Evolutionary conservation across 2,329 filamentous ascomycete genomes (phyloP), one percentile per base, ranked within the genome.

Genomic region (Penicillium sp.): DNA sequence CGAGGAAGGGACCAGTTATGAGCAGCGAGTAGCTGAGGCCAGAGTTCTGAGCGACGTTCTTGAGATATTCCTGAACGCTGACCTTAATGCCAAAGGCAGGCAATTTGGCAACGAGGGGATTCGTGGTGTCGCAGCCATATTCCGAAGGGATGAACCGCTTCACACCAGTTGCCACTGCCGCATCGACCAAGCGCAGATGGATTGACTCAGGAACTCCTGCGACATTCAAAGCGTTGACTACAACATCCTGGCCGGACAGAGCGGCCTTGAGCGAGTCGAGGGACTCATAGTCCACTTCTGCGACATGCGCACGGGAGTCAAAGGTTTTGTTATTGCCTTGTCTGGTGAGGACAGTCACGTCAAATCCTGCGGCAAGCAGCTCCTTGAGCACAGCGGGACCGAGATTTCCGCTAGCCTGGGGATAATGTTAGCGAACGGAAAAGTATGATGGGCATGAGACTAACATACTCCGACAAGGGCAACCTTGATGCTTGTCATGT

Each of bases 101-200:
- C 4, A 73, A 53, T 12, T 57, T 54, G 2, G 61, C 36, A 14
- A 59, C 53, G 4, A 61, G 53, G 0, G 62, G 55, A 56, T 75
- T 67, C 12, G 50, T 30, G 0, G 67, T 67, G 52, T 75, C 64
- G 33, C 62, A 63, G 46, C 72, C 72, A 49, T 70, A 75, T 50
- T 75, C 73, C 0, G 72, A 73, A 1, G 73, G 73, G 8, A 74
- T 53, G 55, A 66, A 69, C 9, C 71, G 62, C 47, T 62, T 58
- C 4, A 74, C 69, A 0, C 66, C 65, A 1, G 69, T 68, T 9
- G 61, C 63, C 1, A 65, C 56, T 12, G 71, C 60, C 30, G 71
- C 71, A 40, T 73, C 70, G 26, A 73, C 60, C 5, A 74, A 46
- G 11, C 59, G 62, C 1, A 61, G 42, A 16, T 61, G 58, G 4